These are phyloP conservation scores for Penicillium malachiteum DNA, from an alignment of 495 filamentous ascomycete genomes.

Conservation along the genomic window DNA sequence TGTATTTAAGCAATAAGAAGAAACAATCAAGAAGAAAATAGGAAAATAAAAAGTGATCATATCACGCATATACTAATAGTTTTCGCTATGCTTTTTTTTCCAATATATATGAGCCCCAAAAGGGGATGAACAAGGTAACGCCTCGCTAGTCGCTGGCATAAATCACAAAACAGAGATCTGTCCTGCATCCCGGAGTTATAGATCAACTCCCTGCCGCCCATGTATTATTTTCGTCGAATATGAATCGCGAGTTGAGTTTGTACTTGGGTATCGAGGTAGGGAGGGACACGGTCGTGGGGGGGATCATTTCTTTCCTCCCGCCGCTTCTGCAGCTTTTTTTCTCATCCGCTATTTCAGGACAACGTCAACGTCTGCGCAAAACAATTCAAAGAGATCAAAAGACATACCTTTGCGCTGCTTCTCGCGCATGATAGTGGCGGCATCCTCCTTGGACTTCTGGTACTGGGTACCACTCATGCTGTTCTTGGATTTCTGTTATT, in stretches of 20 bases:
- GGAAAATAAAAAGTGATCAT: slow-evolving; percentile 1
- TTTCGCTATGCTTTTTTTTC: slow-evolving; percentile 11
- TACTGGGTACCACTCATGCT: slow-evolving; percentile 63
- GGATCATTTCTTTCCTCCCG: slow-evolving; percentile 24
- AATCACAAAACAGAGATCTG: slow-evolving; percentile 1
- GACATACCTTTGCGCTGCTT: slow-evolving; percentile 81
- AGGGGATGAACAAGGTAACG: slow-evolving; percentile 17
- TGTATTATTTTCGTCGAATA: not conserved
- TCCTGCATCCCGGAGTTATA: too few species aligned
- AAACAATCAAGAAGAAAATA: not conserved
- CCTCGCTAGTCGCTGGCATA: slow-evolving; percentile 28
- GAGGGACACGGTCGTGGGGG: too few species aligned
- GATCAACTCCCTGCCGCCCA: not conserved
- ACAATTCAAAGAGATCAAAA: not conserved
- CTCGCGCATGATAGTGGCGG: slow-evolving; percentile 81
- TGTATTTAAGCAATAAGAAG: not conserved
- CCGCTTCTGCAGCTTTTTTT: slow-evolving; percentile 29
- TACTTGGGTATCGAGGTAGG: not conserved
- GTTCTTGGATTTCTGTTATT: slow-evolving; percentile 62
- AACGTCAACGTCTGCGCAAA: slow-evolving; percentile 1
- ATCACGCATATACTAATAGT: slow-evolving; percentile 15
- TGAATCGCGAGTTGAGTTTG: not conserved
- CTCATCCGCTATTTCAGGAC: slow-evolving; percentile 28
- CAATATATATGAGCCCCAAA: slow-evolving; percentile 21
- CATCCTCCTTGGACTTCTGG: slow-evolving; percentile 68